Evolutionary conservation across 2,329 filamentous ascomycete genomes (phyloP).

Genomic region (Calonectria hongkongensis): DNA sequence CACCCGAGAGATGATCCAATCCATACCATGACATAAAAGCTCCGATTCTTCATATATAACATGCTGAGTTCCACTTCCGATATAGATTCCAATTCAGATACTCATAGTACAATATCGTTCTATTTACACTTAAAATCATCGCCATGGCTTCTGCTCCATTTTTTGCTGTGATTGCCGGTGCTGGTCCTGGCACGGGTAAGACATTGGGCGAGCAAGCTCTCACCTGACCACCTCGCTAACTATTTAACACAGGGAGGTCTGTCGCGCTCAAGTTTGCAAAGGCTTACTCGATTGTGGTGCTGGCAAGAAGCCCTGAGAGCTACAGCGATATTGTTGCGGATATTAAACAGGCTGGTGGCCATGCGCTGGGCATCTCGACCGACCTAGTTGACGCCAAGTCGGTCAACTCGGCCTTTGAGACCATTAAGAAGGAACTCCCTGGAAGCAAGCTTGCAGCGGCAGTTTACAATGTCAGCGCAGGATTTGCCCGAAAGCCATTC

Average conservation of each 20-base stretch:
- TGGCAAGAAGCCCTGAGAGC: conserved; percentile 81
- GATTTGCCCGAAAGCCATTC: conserved; percentile 73
- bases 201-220: background rate
- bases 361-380: conserved; percentile 81
- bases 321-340: conserved; percentile 80
- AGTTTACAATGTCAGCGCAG: conserved; percentile 80
- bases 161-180: conserved; percentile 82
- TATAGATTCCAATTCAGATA: background rate
- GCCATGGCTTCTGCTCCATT: conserved; percentile 61
- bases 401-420: conserved; percentile 76
- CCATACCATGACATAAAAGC: conserved; percentile 7
- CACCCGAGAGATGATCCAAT: conserved; percentile 26
- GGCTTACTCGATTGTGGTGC: conserved; percentile 82
- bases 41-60: conserved; percentile 3
- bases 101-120: background rate
- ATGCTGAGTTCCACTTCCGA: background rate
- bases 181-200: conserved; percentile 79
- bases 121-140: background rate
- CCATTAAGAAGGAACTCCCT: conserved; percentile 76
- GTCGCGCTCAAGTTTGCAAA: conserved; percentile 76
- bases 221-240: background rate
- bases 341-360: conserved; percentile 80
- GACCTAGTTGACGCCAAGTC: conserved; percentile 63
- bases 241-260: conserved; percentile 61
- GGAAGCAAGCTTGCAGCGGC: conserved; percentile 76